Evolutionary conservation across 1,284 basidiomycete species (phyloP).

Genomic region (Melampsora abietis-canadensis): DNA sequence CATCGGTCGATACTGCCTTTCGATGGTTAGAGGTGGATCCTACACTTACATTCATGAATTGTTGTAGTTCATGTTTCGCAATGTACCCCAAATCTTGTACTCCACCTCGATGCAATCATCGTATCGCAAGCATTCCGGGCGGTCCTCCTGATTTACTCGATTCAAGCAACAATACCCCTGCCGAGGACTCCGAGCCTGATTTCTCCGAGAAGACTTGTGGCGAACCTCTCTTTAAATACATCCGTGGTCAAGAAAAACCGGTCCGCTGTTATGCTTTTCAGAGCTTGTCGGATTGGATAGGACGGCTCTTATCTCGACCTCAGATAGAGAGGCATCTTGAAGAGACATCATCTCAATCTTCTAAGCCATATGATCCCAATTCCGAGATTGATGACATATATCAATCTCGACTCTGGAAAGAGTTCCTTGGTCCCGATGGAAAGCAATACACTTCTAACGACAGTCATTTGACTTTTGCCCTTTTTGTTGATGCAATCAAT

Average conservation of each 20-base stretch:
- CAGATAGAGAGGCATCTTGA: constrained; percentile 9
- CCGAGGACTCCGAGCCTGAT: not conserved
- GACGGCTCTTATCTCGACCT: constrained; percentile 14
- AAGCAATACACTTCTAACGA: not conserved
- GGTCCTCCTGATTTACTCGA: not conserved
- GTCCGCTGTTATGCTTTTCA: constrained; percentile 21
- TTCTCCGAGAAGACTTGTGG: constrained; percentile 1
- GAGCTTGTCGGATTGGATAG: constrained; percentile 25
- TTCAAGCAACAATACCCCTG: not conserved
- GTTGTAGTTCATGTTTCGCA: not conserved
- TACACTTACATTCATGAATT: not conserved
- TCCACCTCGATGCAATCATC: not conserved
- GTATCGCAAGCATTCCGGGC: not conserved
- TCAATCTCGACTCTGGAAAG: constrained; percentile 25
- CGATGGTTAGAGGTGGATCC: constrained; percentile 21
- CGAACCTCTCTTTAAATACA: not conserved
- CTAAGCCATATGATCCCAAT: not conserved
- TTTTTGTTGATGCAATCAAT: constrained; percentile 30
- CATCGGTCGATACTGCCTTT: constrained; percentile 1
- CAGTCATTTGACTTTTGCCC: constrained; percentile 6
- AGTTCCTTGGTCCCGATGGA: constrained; percentile 19
- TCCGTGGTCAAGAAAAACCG: not conserved
- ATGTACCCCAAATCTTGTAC: not conserved
- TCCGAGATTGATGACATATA: not conserved
- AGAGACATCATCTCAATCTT: not conserved